Evolutionary conservation across 2,329 filamentous ascomycete species (phyloP).

Genomic region (Simplicillium aogashimaense): DNA sequence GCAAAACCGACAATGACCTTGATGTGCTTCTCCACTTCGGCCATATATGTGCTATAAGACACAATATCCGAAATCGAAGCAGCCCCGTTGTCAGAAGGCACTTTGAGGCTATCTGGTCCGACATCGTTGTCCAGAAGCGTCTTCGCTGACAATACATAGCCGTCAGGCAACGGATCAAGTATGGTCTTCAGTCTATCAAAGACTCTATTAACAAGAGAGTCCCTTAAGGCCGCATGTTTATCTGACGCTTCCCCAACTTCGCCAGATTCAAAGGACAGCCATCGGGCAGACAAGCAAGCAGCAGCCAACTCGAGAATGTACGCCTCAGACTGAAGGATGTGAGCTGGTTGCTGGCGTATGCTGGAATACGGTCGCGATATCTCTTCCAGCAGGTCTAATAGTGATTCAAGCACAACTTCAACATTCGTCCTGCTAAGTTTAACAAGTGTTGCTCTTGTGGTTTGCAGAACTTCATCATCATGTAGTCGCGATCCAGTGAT

Average conservation of each 20-base stretch:
- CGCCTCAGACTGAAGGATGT: slow-evolving; percentile 54
- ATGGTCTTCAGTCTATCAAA: slow-evolving; percentile 47
- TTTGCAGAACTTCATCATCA: slow-evolving; percentile 50
- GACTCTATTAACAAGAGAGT: slow-evolving; percentile 41
- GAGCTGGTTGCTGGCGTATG: slow-evolving; percentile 42
- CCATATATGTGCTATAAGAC: slow-evolving; percentile 21
- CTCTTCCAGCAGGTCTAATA: slow-evolving; percentile 49
- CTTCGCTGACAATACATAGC: slow-evolving; percentile 43
- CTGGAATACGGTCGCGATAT: slow-evolving; percentile 43
- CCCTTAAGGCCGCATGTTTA: slow-evolving; percentile 26
- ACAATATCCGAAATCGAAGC: slow-evolving; percentile 1
- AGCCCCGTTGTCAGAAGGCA: neutral
- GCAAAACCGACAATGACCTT: slow-evolving; percentile 52
- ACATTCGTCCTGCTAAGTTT: slow-evolving; percentile 48
- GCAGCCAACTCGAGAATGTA: slow-evolving; percentile 54
- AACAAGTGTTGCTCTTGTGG: slow-evolving; percentile 51
- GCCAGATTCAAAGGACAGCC: slow-evolving; percentile 29
- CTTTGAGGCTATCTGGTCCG: slow-evolving; percentile 16
- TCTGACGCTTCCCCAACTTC: slow-evolving; percentile 2
- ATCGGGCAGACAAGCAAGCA: slow-evolving; percentile 55
- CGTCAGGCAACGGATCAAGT: slow-evolving; percentile 49
- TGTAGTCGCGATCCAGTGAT: slow-evolving; percentile 44
- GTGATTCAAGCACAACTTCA: slow-evolving; percentile 42
- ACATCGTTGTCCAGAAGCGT: slow-evolving; percentile 45
- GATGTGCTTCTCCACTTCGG: slow-evolving; percentile 43